phyloP scores from a whole-genome alignment of 305 asterid genomes.

The Plantago lanceolata region DNA sequence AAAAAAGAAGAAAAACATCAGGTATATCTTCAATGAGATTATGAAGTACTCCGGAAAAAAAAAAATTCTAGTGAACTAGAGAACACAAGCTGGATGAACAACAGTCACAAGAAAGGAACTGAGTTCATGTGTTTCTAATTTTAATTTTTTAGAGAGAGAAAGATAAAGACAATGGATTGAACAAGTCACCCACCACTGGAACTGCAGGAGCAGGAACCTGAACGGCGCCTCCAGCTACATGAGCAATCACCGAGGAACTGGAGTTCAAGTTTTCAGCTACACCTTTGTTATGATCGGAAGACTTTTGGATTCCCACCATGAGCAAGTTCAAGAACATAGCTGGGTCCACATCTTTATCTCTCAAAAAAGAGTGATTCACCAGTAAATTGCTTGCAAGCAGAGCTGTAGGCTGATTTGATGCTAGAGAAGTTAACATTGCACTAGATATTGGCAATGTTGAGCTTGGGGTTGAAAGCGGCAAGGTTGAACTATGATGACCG shows the following conservation, averaged over 20 bases:
- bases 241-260: constrained; percentile 38
- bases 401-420: constrained; percentile 22
- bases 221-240: constrained; percentile 40
- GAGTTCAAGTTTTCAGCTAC: constrained; percentile 31
- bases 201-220: constrained; percentile 43
- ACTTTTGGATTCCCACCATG: constrained; percentile 57
- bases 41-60: no score
- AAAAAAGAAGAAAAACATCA: no score
- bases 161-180: constrained; percentile 14
- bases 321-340: constrained; percentile 66
- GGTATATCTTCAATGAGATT: no score
- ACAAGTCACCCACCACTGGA: constrained; percentile 42
- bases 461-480: constrained; percentile 23
- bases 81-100: no score
- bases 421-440: constrained; percentile 26
- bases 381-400: constrained; percentile 35
- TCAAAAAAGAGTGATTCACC: constrained; percentile 50
- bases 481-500: constrained; percentile 25
- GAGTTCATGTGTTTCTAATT: background rate
- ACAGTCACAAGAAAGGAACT: background rate
- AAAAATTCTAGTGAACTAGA: no score
- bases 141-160: background rate
- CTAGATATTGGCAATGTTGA: constrained; percentile 29
- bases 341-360: constrained; percentile 76
- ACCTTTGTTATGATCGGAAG: constrained; percentile 44